A percentile compares a stretch with the other conserved stretches of the same genome.
phyloP scores from a whole-genome alignment of 2,329 filamentous ascomycete genomes.

The Cladosporium velox region DNA sequence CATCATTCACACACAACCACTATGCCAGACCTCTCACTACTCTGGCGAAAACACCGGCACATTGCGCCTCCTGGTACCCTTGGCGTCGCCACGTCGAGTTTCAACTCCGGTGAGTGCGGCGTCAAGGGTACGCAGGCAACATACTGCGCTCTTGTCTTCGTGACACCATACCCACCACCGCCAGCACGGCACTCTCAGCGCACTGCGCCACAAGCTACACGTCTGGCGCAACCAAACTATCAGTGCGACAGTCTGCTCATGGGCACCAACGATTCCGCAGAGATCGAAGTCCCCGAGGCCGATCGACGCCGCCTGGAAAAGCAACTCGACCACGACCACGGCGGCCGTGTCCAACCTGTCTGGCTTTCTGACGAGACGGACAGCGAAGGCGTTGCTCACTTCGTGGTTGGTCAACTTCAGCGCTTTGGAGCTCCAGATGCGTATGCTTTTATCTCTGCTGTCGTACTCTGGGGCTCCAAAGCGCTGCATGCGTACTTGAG shows the following conservation, averaged over 20 bases:
- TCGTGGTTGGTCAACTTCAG: slow-evolving; percentile 47
- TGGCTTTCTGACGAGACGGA: slow-evolving; percentile 83
- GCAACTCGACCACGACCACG: slow-evolving; percentile 70
- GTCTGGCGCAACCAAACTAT: too few relatives aligned
- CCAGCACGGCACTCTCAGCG: too few relatives aligned
- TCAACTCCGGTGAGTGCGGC: not conserved
- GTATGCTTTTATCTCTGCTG: not conserved
- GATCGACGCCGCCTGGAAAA: slow-evolving; percentile 76
- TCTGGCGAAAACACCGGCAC: not conserved
- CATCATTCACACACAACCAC: not conserved
- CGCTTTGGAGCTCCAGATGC: not conserved
- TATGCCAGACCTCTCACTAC: not conserved
- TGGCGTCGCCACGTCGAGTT: not conserved
- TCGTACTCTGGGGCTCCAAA: not conserved
- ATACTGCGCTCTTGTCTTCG: not conserved
- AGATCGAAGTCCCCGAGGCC: slow-evolving; percentile 67
- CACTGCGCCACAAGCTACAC: too few relatives aligned
- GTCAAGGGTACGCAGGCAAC: not conserved
- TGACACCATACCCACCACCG: too few relatives aligned
- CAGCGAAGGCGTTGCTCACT: slow-evolving; percentile 62
- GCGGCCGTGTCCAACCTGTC: slow-evolving; percentile 79
- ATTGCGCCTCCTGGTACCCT: not conserved
- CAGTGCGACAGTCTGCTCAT: too few relatives aligned
- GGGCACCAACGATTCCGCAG: slow-evolving; percentile 54
- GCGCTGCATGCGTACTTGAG: not conserved